Conservation (phyloP, 1,284 basidiomycete species). For the Ceratobasidium sp. region DNA sequence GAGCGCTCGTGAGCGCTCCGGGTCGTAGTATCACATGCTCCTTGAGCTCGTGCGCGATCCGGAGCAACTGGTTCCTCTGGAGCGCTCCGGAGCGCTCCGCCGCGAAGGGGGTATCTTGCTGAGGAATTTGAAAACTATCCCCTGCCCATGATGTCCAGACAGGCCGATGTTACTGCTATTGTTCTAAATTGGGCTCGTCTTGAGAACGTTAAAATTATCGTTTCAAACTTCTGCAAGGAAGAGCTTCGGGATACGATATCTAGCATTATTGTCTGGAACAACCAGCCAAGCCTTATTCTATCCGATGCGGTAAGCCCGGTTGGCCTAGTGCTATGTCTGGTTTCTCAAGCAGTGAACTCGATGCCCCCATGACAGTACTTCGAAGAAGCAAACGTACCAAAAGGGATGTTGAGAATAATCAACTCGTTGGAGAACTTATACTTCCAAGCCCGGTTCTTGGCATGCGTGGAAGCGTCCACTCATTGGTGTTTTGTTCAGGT, state of each 20-base stretch:
- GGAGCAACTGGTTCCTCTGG: too few relatives aligned
- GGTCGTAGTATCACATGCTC: too few relatives aligned
- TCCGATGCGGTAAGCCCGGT: too few relatives aligned
- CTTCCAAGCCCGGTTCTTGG: constrained; percentile 36
- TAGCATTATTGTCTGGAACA: constrained; percentile 31
- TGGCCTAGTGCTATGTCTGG: too few relatives aligned
- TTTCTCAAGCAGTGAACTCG: too few relatives aligned
- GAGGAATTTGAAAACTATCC: background rate
- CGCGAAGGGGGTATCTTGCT: too few relatives aligned
- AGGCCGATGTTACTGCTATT: constrained; percentile 7
- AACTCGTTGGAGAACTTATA: constrained; percentile 14
- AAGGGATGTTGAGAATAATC: constrained; percentile 17
- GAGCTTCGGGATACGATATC: constrained; percentile 14
- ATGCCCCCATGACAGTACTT: constrained; percentile 13
- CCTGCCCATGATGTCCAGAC: background rate
- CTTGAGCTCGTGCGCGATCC: too few relatives aligned
- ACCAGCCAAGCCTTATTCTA: too few relatives aligned
- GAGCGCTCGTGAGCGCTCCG: too few relatives aligned
- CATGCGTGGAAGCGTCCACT: constrained; percentile 14
- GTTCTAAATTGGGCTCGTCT: constrained; percentile 32
- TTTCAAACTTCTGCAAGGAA: constrained; percentile 17
- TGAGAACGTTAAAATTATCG: constrained; percentile 29
- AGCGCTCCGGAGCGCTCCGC: too few relatives aligned
- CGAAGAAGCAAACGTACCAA: background rate
- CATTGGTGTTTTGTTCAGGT: constrained; percentile 32